These are phyloP conservation scores for Uronychia setigera DNA, from an alignment of 73 alveolate genomes.

Conservation along the genomic window DNA sequence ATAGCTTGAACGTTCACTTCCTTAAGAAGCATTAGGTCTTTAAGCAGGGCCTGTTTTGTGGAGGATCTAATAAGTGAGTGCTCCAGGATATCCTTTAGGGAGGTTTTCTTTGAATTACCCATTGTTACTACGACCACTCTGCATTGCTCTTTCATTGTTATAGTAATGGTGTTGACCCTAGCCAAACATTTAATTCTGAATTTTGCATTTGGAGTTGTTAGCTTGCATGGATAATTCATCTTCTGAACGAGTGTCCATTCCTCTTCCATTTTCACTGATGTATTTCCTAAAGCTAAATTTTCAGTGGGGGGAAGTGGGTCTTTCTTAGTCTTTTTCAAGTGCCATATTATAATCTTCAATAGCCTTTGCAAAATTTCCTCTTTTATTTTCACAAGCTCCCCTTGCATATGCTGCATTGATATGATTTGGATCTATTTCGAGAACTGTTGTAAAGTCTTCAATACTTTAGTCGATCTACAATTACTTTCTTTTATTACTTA, in stretches of 20 bases:
- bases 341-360: constrained; percentile 97
- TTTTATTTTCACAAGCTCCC: constrained; percentile 97
- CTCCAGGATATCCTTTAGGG: too few species aligned
- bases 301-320: constrained; percentile 35
- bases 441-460: constrained; percentile 84
- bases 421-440: constrained; percentile 93
- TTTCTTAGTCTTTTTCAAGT: constrained; percentile 86
- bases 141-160: too few species aligned
- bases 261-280: not conserved
- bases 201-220: too few species aligned
- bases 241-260: not conserved
- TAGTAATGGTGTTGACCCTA: too few species aligned
- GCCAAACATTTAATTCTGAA: too few species aligned
- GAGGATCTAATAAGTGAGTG: too few species aligned
- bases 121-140: too few species aligned
- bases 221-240: too few species aligned
- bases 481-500: not conserved
- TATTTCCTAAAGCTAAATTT: constrained; percentile 3
- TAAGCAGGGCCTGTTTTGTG: too few species aligned
- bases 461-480: constrained; percentile 82
- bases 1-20: not conserved
- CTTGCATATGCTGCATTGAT: constrained; percentile 95
- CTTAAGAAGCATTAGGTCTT: too few species aligned
- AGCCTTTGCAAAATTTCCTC: constrained; percentile 93
- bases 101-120: too few species aligned